Base-by-base conservation (phyloP, 164 flowering plant species). In the Vitis vinifera region DNA sequence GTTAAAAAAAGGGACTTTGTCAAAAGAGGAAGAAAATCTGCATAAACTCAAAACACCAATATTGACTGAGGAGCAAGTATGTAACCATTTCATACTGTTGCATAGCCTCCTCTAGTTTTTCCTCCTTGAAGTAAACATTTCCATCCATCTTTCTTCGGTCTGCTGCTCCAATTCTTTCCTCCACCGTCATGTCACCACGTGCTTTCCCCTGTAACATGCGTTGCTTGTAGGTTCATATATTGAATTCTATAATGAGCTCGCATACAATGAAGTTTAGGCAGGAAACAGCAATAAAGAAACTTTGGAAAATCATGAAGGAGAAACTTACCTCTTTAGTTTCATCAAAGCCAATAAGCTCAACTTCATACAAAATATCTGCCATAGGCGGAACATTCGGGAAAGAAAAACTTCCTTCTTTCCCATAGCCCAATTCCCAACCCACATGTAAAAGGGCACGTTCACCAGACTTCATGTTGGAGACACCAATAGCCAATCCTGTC, bases 71-170 rank as follows among this genome's bases (percentile, higher is more conserved):
- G 66, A 71, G 67, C 44, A 69, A 66, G 75, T 59, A 51, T 57
- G 70, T 77, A 70, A 93, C 99, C 99, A 93, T 95, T 88, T 91
- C 96, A 84, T 93, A 95, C 82, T 95, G 99, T 80, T 91, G 97
- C 91, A 90, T 91, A 65, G 99, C 99, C 88, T 88, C 98, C 79
- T 91, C 99, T 62, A 93, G 77, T 74, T 91, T 95, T 31, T 93
- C 97, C 53, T 91, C 97, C 76, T 90, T 90, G 80, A 93, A 95
- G 30, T 84, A 74, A 69, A 66, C 82, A 84, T 95, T 95, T 53
- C 99, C 99, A 76, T 91, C 93, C 91, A 88, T 91, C 79, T 86
- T 93, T 83, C 98, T 84, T 62, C 91, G 72, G 67, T 93, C 99
- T 47, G 98, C 98, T 55, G 95, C 88, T 72, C 91, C 87, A 72